These are phyloP conservation scores for Dalechampia spathulata DNA, from an alignment of 441 rosid species.

Conservation along the genomic window DNA sequence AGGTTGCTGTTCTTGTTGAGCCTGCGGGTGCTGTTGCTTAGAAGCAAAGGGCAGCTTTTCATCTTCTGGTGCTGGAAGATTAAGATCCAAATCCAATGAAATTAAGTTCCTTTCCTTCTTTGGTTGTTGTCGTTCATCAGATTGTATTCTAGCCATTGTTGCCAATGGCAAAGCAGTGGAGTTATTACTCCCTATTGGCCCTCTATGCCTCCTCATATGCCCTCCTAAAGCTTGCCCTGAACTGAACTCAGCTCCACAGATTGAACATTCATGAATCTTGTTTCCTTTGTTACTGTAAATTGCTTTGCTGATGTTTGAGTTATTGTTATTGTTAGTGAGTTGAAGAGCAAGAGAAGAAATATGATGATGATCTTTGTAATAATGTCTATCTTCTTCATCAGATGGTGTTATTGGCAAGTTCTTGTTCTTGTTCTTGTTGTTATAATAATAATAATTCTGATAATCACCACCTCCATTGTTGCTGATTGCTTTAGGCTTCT, in stretches of 20 bases:
- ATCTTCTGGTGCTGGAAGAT: constrained; percentile 83
- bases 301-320: constrained; percentile 3
- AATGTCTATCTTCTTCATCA: constrained; percentile 45
- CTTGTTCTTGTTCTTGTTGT: neutral
- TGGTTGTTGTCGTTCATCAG: constrained; percentile 15
- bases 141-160: constrained; percentile 21
- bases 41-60: constrained; percentile 51
- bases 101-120: constrained; percentile 40
- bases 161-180: constrained; percentile 39
- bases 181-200: constrained; percentile 20
- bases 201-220: constrained; percentile 87
- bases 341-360: constrained; percentile 43
- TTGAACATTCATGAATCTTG: constrained; percentile 83
- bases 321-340: constrained; percentile 15
- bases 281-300: constrained; percentile 16
- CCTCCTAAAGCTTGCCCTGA: constrained; percentile 97
- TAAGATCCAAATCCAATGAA: constrained; percentile 88
- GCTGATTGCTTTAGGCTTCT: constrained; percentile 49
- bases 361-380: constrained; percentile 23
- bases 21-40: constrained; percentile 38
- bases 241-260: constrained; percentile 79
- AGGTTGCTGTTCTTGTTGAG: constrained; percentile 24
- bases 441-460: too few species aligned
- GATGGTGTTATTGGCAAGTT: constrained; percentile 18
- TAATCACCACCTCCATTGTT: constrained; percentile 17